Evolutionary conservation across 192 early-diverging fungal species (phyloP).

Genomic region (Spinellus fusiger): DNA sequence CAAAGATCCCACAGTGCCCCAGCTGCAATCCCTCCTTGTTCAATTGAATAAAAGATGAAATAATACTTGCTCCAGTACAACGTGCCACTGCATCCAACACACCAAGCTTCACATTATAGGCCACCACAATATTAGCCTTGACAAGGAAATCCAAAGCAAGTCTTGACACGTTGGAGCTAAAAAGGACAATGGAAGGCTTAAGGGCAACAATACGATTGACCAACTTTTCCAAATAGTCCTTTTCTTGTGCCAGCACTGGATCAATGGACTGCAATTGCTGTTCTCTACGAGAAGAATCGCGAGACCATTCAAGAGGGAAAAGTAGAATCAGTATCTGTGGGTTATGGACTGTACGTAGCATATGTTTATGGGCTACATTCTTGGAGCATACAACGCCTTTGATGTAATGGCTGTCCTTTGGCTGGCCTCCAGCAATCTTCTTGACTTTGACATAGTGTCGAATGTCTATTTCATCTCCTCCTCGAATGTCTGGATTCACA

Average conservation of each 20-base stretch:
- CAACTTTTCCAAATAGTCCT: constrained; percentile 71
- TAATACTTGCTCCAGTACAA: constrained; percentile 77
- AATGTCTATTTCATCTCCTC: constrained; percentile 80
- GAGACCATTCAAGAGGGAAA: constrained; percentile 77
- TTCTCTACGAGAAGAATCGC: constrained; percentile 47
- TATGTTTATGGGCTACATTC: constrained; percentile 84
- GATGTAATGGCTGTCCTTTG: constrained; percentile 75
- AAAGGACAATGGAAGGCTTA: constrained; percentile 74
- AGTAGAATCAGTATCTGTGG: constrained; percentile 84
- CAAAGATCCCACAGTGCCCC: constrained; percentile 72
- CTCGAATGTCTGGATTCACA: constrained; percentile 57
- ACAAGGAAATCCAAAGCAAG: constrained; percentile 76
- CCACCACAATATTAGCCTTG: constrained; percentile 71
- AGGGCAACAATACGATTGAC: constrained; percentile 70
- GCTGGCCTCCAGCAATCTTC: constrained; percentile 81
- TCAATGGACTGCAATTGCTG: constrained; percentile 77
- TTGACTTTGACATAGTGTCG: constrained; percentile 92
- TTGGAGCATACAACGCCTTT: constrained; percentile 88
- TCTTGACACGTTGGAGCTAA: constrained; percentile 72
- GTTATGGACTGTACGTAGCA: constrained; percentile 59
- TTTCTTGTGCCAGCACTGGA: constrained; percentile 75
- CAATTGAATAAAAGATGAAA: constrained; percentile 76
- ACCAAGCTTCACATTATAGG: constrained; percentile 75
- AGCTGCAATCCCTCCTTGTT: constrained; percentile 47
- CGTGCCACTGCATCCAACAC: constrained; percentile 80